Conservation (phyloP, 75 land plant species). For the Cunninghamia lanceolata region DNA sequence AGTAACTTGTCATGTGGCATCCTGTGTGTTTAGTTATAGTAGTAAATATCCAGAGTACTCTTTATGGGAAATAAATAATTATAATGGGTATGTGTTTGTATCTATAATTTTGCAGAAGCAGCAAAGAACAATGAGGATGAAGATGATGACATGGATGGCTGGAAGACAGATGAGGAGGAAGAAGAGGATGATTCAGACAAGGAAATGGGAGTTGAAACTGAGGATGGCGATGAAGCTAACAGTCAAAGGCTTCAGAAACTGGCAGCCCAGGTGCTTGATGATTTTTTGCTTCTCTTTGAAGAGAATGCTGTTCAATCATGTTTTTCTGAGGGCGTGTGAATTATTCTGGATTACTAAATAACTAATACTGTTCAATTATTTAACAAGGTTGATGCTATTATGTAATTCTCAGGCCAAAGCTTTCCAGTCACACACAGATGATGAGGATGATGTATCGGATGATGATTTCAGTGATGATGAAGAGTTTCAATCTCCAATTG, state of each 20-base stretch:
- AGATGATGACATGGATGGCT: constrained; percentile 77
- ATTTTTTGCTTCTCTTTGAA: not conserved
- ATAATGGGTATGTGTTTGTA: not conserved
- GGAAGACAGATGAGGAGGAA: constrained; percentile 66
- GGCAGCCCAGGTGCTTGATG: constrained; percentile 75
- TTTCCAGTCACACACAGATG: constrained; percentile 41
- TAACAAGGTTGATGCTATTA: not conserved
- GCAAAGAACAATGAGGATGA: constrained; percentile 69
- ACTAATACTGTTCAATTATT: not conserved
- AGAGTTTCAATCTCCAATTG: constrained; percentile 95
- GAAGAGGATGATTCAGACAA: constrained; percentile 82
- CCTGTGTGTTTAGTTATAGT: not conserved
- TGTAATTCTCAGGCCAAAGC: constrained; percentile 61
- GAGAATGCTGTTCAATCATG: not conserved
- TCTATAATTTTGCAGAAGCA: constrained; percentile 33
- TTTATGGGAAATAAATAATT: not conserved
- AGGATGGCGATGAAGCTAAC: constrained; percentile 90
- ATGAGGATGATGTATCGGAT: constrained; percentile 67
- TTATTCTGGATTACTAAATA: not conserved
- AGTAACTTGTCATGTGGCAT: not conserved
- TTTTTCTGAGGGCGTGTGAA: not conserved
- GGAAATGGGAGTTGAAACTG: constrained; percentile 83
- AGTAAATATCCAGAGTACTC: not conserved
- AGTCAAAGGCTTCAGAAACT: constrained; percentile 68
- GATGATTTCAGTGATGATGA: constrained; percentile 94